Evolutionary conservation across 169 alveolate species (phyloP).

Genomic region (Plasmodium gaboni): DNA sequence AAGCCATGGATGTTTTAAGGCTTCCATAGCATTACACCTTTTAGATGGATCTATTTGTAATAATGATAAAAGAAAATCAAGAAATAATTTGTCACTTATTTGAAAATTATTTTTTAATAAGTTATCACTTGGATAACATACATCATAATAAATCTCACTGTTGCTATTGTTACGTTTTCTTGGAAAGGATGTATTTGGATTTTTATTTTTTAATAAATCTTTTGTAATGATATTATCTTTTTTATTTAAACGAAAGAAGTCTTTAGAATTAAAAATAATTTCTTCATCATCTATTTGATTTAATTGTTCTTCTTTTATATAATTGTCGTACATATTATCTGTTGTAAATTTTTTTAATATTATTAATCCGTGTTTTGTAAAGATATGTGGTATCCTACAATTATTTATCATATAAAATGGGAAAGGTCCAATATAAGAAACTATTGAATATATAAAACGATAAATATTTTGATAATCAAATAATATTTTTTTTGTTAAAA

Average conservation of each 20-base stretch:
- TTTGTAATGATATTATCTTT: constrained; percentile 1
- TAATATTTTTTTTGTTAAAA: constrained; percentile 90
- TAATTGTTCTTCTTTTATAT: constrained; percentile 42
- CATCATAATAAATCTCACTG: constrained; percentile 61
- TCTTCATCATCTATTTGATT: constrained; percentile 61
- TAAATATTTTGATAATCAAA: constrained; percentile 90
- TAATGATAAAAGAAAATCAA: constrained; percentile 74
- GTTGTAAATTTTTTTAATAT: constrained; percentile 23
- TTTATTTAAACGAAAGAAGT: constrained; percentile 69
- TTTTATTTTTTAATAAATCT: constrained; percentile 30
- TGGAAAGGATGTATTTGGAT: background rate
- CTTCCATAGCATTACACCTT: constrained; percentile 92
- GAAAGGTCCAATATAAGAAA: constrained; percentile 85
- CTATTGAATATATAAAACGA: constrained; percentile 87
- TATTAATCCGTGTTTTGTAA: constrained; percentile 76
- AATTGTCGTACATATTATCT: constrained; percentile 22
- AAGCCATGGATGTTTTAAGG: constrained; percentile 95
- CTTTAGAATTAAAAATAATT: constrained; percentile 68
- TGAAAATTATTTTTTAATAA: constrained; percentile 53
- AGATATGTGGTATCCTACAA: constrained; percentile 72
- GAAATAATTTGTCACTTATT: constrained; percentile 40
- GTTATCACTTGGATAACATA: constrained; percentile 69
- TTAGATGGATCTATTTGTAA: constrained; percentile 91
- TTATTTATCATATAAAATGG: constrained; percentile 84
- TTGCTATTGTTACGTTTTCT: constrained; percentile 4